Percentiles rank a stretch among this genome's conserved stretches.
These are phyloP conservation scores for Musa itinerans DNA, from an alignment of 176 grass and related monocot species.

Conservation along the genomic window DNA sequence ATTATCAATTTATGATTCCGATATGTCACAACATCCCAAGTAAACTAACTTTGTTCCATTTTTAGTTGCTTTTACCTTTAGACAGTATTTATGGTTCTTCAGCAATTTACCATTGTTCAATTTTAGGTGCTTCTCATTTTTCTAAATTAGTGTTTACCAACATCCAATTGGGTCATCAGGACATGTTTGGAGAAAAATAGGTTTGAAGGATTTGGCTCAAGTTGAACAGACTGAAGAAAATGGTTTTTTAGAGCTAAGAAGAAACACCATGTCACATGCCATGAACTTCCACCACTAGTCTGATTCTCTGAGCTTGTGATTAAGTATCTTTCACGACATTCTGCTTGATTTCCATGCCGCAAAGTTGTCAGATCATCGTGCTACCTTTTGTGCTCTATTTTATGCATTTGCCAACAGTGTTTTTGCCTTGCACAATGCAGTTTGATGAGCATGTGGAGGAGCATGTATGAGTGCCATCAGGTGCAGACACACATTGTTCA, in stretches of 20 bases:
- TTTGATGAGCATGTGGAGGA: slow-evolving; percentile 95
- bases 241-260: no score
- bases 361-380: background rate
- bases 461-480: slow-evolving; percentile 98
- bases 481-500: slow-evolving; percentile 98
- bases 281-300: no score
- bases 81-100: slow-evolving; percentile 16
- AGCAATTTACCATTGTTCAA: background rate
- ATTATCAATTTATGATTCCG: background rate
- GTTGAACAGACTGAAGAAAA: no score
- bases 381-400: background rate
- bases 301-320: no score
- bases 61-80: background rate
- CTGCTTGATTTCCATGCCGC: no score
- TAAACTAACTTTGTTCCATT: background rate
- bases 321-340: no score
- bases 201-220: no score
- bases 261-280: no score
- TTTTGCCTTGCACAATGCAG: slow-evolving; percentile 41
- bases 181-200: no score
- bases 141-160: no score
- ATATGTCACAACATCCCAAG: background rate
- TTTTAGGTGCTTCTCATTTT: no score
- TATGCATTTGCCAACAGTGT: slow-evolving; percentile 17
- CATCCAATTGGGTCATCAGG: no score